These are phyloP conservation scores for Dalbergia cultrata DNA, from an alignment of 306 rosid genomes.

Conservation along the genomic window DNA sequence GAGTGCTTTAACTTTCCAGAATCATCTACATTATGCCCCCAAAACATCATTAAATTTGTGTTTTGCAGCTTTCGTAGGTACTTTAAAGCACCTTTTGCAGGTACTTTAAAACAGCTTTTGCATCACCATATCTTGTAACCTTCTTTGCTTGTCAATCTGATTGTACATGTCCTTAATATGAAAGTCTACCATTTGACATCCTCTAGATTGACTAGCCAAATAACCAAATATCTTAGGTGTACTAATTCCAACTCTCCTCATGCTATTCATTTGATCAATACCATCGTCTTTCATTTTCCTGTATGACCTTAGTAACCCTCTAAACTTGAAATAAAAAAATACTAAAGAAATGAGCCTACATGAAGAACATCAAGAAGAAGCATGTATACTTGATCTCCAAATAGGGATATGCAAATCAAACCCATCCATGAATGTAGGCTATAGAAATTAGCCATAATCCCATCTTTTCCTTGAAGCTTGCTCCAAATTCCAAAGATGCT, in stretches of 20 bases:
- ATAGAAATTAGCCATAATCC: slow-evolving; percentile 83
- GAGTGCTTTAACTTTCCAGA: no score
- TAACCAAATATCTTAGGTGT: not conserved
- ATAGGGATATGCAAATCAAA: slow-evolving; percentile 68
- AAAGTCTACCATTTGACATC: not conserved
- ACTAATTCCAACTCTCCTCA: not conserved
- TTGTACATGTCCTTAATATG: not conserved
- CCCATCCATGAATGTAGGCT: slow-evolving; percentile 99
- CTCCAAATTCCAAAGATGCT: slow-evolving; percentile 92
- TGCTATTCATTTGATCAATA: not conserved
- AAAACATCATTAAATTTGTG: no score
- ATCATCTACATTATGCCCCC: not conserved
- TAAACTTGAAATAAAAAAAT: no score
- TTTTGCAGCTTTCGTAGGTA: not conserved
- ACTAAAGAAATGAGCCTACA: no score
- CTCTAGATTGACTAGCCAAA: not conserved
- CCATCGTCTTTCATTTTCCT: not conserved
- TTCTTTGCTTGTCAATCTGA: not conserved
- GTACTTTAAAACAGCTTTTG: not conserved
- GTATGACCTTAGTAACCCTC: not conserved
- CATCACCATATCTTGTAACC: not conserved
- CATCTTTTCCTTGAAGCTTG: slow-evolving; percentile 65
- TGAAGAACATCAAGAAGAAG: not conserved
- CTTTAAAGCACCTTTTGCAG: not conserved
- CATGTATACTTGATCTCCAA: slow-evolving; percentile 77